These are phyloP conservation scores for Auricularia sp. DNA, from an alignment of 768 basidiomycete genomes.

Conservation along the genomic window DNA sequence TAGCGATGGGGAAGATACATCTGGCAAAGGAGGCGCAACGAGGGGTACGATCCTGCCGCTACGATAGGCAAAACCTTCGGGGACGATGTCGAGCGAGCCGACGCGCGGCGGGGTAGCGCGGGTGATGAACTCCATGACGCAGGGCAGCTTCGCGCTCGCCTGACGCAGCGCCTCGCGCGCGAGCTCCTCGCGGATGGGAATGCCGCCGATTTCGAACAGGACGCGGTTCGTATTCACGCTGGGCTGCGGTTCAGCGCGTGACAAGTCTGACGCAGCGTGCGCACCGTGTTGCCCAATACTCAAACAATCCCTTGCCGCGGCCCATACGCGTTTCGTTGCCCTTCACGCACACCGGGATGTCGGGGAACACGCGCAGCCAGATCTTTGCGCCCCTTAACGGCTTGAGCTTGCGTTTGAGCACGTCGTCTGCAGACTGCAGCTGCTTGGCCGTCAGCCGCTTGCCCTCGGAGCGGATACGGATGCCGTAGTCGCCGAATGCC, in stretches of 20 bases:
- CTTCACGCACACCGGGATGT: conserved; percentile 97
- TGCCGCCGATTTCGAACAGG: conserved; percentile 88
- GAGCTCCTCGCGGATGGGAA: conserved; percentile 81
- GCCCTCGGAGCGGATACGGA: conserved; percentile 77
- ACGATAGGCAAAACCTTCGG: neutral
- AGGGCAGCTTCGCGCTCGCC: conserved; percentile 81
- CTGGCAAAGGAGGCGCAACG: neutral
- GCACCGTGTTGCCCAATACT: conserved; percentile 92
- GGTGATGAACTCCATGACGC: conserved; percentile 78
- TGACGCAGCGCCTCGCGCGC: conserved; percentile 86
- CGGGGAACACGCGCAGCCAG: conserved; percentile 86
- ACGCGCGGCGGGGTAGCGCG: conserved; percentile 59
- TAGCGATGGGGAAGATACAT: too few relatives aligned
- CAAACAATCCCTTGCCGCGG: conserved; percentile 96
- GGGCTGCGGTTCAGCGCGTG: neutral
- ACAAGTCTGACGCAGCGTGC: conserved; percentile 16
- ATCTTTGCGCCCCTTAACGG: conserved; percentile 80
- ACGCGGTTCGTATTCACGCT: conserved; percentile 68
- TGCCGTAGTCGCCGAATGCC: conserved; percentile 85
- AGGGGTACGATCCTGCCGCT: neutral
- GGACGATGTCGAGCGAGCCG: conserved; percentile 47
- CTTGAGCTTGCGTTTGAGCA: conserved; percentile 85
- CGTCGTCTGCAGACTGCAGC: conserved; percentile 75
- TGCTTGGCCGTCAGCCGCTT: conserved; percentile 82
- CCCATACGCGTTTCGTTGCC: conserved; percentile 99